These are phyloP conservation scores for Coemansia sp. DNA, from an alignment of 192 early-diverging fungal species.

Conservation along the genomic window DNA sequence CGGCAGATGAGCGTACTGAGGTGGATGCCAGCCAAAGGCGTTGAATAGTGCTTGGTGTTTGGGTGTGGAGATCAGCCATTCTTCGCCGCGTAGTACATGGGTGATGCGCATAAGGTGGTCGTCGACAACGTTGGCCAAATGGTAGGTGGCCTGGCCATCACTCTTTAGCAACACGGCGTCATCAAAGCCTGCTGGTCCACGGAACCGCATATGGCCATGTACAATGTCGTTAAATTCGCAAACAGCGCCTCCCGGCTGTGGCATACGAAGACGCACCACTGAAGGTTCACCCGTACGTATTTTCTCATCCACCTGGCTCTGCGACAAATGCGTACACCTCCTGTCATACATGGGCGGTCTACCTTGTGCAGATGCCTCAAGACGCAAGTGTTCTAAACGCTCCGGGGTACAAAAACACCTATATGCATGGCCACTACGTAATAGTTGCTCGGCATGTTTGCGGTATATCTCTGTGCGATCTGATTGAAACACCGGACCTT, in stretches of 20 bases:
- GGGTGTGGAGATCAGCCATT: conserved; percentile 93
- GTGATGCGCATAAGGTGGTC: conserved; percentile 89
- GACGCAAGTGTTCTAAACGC: conserved; percentile 59
- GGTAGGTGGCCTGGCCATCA: conserved; percentile 91
- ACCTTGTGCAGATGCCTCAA: conserved; percentile 54
- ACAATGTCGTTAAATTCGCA: conserved; percentile 68
- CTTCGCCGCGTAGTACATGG: conserved; percentile 90
- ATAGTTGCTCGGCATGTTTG: conserved; percentile 59
- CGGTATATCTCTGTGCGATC: conserved; percentile 70
- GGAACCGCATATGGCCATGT: conserved; percentile 69
- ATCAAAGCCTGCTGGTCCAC: conserved; percentile 67
- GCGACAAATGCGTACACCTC: conserved; percentile 67
- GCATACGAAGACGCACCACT: conserved; percentile 69
- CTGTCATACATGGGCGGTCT: conserved; percentile 70
- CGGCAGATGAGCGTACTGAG: conserved; percentile 83
- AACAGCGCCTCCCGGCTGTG: conserved; percentile 53
- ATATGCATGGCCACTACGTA: conserved; percentile 73
- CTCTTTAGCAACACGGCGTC: conserved; percentile 89
- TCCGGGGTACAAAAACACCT: conserved; percentile 83
- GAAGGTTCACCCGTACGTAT: conserved; percentile 55
- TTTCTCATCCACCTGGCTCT: conserved; percentile 62
- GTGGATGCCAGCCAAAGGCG: conserved; percentile 75
- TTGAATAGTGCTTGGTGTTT: conserved; percentile 84
- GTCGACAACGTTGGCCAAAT: conserved; percentile 93
- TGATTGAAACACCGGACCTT: conserved; percentile 82